Conservation (phyloP, 2,329 filamentous ascomycete species). For the Mycocentrospora acerina region DNA sequence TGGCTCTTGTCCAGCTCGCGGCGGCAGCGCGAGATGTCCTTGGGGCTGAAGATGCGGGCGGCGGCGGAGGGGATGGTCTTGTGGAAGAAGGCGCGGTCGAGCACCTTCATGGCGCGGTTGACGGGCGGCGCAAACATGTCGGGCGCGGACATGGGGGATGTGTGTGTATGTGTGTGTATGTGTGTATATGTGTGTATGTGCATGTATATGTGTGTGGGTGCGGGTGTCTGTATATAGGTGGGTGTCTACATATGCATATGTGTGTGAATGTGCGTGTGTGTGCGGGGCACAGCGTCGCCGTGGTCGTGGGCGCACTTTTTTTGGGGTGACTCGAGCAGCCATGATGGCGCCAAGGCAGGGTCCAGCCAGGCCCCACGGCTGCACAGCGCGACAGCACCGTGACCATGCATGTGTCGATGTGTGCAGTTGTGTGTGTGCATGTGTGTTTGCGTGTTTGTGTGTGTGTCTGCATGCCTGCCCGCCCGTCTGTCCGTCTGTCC, state of each 20-base stretch:
- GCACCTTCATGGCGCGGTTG: conserved; percentile 73
- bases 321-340: no score
- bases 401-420: no score
- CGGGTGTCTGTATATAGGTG: neutral
- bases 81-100: conserved; percentile 82
- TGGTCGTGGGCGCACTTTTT: no score
- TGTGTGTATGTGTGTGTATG: conserved; percentile 13
- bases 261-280: neutral
- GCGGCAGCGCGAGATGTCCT: conserved; percentile 72
- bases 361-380: neutral
- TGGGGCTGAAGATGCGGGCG: conserved; percentile 73
- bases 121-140: conserved; percentile 76
- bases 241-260: conserved; percentile 12
- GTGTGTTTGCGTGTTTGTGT: no score
- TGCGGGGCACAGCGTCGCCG: no score
- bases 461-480: no score
- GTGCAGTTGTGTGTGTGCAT: no score
- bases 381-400: no score
- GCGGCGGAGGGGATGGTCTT: conserved; percentile 76
- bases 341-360: no score
- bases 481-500: no score
- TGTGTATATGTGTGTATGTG: neutral
- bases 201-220: conserved; percentile 10
- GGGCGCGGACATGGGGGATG: conserved; percentile 27
- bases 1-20: conserved; percentile 64